Percentiles rank a stretch among this genome's conserved stretches.
Conservation (phyloP, 2,329 filamentous ascomycete genomes). For the Fusarium protoensiforme region DNA sequence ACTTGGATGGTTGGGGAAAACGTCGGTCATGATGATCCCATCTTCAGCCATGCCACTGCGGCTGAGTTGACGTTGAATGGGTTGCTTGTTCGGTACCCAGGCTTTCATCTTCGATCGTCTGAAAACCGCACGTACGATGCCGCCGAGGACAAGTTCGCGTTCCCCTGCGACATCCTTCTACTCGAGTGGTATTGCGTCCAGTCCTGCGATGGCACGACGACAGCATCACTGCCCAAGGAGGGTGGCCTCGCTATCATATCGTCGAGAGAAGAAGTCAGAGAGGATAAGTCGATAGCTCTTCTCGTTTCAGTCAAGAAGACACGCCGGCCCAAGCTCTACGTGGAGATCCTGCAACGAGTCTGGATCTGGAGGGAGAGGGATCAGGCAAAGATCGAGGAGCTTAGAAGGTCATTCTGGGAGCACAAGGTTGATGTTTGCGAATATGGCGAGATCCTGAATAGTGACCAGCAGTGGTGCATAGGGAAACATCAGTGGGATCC, state of each 20-base stretch:
- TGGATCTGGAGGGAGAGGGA: conserved; percentile 6
- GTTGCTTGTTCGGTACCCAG: background rate
- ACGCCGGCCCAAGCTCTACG: background rate
- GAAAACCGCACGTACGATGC: background rate
- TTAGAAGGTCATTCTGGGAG: background rate
- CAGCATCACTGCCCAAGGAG: background rate
- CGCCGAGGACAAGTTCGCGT: background rate
- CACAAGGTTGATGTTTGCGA: background rate
- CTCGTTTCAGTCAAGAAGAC: conserved; percentile 8
- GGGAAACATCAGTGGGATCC: background rate
- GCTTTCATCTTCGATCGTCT: background rate
- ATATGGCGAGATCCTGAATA: background rate
- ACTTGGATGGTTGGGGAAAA: conserved; percentile 2
- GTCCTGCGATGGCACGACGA: background rate
- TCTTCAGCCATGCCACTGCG: background rate
- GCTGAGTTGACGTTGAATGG: background rate
- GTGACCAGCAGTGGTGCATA: conserved; percentile 4
- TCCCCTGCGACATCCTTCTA: background rate
- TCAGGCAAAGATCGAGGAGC: background rate
- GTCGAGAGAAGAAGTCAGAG: background rate
- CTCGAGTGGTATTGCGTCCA: background rate
- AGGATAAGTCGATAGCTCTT: background rate
- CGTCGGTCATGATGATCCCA: background rate
- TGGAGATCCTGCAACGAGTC: background rate
- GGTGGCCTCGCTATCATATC: background rate